These are phyloP conservation scores for Ceriops decandra DNA, from an alignment of 345 rosid species.

Conservation along the genomic window DNA sequence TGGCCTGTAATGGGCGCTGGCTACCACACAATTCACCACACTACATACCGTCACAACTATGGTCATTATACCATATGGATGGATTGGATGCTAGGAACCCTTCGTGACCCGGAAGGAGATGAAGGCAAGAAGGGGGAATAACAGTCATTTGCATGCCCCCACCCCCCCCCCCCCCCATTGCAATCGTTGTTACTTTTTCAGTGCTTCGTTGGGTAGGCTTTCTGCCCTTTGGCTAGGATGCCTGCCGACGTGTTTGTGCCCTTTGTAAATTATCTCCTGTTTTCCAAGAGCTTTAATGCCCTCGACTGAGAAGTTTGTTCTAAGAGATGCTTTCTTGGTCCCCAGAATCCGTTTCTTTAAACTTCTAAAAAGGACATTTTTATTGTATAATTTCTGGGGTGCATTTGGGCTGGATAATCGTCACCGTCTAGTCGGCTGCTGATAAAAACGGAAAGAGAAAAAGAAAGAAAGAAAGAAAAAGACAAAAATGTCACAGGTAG, in stretches of 20 bases:
- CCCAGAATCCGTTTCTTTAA: background rate
- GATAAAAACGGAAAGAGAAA: no score
- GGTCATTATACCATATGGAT: slow-evolving; percentile 97
- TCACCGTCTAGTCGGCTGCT: no score
- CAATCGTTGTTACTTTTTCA: background rate
- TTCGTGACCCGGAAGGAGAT: slow-evolving; percentile 62
- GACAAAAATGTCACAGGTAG: no score
- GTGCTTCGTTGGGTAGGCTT: background rate
- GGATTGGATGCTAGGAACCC: slow-evolving; percentile 98
- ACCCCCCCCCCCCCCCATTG: background rate
- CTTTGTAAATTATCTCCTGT: slow-evolving; percentile 8
- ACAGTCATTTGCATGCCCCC: background rate
- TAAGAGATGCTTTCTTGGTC: slow-evolving; percentile 5
- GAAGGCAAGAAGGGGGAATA: slow-evolving; percentile 17
- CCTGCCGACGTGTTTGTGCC: background rate
- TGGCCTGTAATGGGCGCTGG: slow-evolving; percentile 99
- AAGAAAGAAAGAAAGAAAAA: no score
- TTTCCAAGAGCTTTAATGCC: background rate
- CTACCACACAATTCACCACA: slow-evolving; percentile 95
- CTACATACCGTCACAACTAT: slow-evolving; percentile 91
- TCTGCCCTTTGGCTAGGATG: background rate
- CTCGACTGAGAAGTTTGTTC: background rate
- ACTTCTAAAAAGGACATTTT: background rate
- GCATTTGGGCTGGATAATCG: background rate
- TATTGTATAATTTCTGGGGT: slow-evolving; percentile 9